Percentiles rank a stretch among this genome's conserved stretches.
These are phyloP conservation scores for Colletotrichum chlorophyti DNA, from an alignment of 2,329 filamentous ascomycete genomes.

Conservation along the genomic window DNA sequence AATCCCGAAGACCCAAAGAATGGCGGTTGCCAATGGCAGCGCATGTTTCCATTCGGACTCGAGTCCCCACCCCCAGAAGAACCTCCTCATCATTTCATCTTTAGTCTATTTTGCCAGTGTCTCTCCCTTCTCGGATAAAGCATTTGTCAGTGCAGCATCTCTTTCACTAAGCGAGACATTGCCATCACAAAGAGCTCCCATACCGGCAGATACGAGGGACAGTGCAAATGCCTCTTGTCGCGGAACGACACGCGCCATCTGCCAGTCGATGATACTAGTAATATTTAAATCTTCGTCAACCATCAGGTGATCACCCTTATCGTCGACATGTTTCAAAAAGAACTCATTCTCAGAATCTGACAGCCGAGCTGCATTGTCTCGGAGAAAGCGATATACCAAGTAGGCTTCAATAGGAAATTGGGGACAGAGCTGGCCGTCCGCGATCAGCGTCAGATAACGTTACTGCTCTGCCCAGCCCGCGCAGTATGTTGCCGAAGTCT, in stretches of 20 bases:
- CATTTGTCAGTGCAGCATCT: slow-evolving; percentile 23
- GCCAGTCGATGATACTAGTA: slow-evolving; percentile 35
- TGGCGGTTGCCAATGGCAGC: slow-evolving; percentile 31
- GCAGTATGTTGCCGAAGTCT: slow-evolving; percentile 30
- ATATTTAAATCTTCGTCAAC: slow-evolving; percentile 49
- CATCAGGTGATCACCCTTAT: slow-evolving; percentile 53
- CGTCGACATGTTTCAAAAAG: slow-evolving; percentile 49
- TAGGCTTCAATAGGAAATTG: slow-evolving; percentile 38
- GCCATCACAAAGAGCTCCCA: slow-evolving; percentile 17
- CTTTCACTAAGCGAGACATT: slow-evolving; percentile 24
- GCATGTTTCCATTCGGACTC: slow-evolving; percentile 29
- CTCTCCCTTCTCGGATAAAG: slow-evolving; percentile 16
- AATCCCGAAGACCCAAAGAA: too few relatives aligned
- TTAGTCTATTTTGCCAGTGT: background rate
- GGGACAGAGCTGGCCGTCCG: slow-evolving; percentile 39
- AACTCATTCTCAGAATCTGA: slow-evolving; percentile 31
- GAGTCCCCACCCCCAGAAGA: slow-evolving; percentile 32
- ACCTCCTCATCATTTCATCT: slow-evolving; percentile 32
- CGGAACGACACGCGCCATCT: slow-evolving; percentile 33
- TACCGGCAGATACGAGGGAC: background rate
- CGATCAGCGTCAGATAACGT: slow-evolving; percentile 37
- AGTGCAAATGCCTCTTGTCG: slow-evolving; percentile 1
- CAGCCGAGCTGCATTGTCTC: slow-evolving; percentile 38
- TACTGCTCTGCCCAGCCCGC: slow-evolving; percentile 32
- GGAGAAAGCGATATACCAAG: slow-evolving; percentile 46